phyloP scores from a whole-genome alignment of 257 asterid genomes.

The Orobanche coerulescens region DNA sequence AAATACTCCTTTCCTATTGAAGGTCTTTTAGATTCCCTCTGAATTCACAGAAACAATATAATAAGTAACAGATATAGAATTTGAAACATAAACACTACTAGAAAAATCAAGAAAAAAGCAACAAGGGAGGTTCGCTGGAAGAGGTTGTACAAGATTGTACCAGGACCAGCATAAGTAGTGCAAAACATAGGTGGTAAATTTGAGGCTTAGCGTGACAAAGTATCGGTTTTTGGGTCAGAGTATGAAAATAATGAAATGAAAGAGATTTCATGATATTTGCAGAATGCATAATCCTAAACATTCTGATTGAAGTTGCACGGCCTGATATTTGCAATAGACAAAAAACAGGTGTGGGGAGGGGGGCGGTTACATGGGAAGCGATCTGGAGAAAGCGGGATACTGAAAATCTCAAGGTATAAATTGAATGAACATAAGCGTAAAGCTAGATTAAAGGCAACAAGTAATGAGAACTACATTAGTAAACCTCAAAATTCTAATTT shows the following conservation, averaged over 20 bases:
- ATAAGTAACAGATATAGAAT: constrained; percentile 18
- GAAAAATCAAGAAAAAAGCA: constrained; percentile 12
- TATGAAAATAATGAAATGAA: not conserved
- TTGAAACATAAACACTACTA: constrained; percentile 12
- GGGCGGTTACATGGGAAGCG: not conserved
- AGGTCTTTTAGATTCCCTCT: constrained; percentile 91
- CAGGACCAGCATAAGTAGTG: constrained; percentile 16
- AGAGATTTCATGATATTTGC: not conserved
- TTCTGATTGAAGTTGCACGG: constrained; percentile 5
- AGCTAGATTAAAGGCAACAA: constrained; percentile 13
- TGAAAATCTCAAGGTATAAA: constrained; percentile 14
- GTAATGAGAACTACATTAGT: not conserved
- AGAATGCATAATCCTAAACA: constrained; percentile 3
- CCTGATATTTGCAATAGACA: not conserved
- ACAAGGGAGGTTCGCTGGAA: not conserved
- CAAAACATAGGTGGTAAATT: not conserved
- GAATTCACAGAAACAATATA: constrained; percentile 22
- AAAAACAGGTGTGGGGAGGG: not conserved
- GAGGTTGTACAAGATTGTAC: constrained; percentile 12
- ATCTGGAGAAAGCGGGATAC: not conserved
- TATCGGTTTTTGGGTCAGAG: not conserved
- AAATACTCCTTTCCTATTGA: constrained; percentile 93
- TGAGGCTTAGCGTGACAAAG: not conserved
- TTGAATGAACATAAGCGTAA: not conserved
- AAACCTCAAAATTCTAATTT: constrained; percentile 10